These are phyloP conservation scores for Solanum rostratum DNA, from an alignment of 257 asterid genomes.

Conservation along the genomic window DNA sequence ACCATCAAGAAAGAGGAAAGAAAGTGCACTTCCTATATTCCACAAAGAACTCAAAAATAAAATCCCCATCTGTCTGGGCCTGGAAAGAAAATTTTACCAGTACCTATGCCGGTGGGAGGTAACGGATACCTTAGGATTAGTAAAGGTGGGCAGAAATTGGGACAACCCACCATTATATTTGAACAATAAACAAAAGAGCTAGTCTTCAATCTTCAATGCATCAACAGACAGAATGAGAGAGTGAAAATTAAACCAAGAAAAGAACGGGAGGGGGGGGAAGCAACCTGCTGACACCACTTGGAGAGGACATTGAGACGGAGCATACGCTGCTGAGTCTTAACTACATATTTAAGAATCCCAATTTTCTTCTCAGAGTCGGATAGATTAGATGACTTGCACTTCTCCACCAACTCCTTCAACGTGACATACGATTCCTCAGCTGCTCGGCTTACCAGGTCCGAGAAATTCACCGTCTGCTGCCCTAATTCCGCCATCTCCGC, in stretches of 20 bases:
- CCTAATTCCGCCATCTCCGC: constrained; percentile 69
- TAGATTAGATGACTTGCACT: constrained; percentile 58
- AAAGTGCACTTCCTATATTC: background rate
- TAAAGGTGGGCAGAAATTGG: background rate
- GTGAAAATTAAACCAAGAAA: background rate
- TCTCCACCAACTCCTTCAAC: constrained; percentile 78
- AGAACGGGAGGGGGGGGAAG: no score
- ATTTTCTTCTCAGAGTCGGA: constrained; percentile 91
- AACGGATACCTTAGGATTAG: background rate
- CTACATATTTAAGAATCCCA: constrained; percentile 78
- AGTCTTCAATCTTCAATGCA: background rate
- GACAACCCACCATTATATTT: background rate
- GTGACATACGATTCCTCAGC: constrained; percentile 76
- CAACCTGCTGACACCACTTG: constrained; percentile 99
- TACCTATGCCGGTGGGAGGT: background rate
- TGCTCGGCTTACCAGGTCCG: constrained; percentile 64
- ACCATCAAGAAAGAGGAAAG: background rate
- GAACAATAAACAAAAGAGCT: background rate
- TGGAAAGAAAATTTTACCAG: background rate
- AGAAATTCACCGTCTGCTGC: constrained; percentile 80
- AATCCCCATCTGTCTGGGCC: background rate
- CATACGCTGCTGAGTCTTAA: constrained; percentile 96
- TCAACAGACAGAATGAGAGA: background rate
- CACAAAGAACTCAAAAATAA: background rate
- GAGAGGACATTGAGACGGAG: constrained; percentile 96